Conservation (phyloP, 257 asterid species). For the Capsicum chinense region DNA sequence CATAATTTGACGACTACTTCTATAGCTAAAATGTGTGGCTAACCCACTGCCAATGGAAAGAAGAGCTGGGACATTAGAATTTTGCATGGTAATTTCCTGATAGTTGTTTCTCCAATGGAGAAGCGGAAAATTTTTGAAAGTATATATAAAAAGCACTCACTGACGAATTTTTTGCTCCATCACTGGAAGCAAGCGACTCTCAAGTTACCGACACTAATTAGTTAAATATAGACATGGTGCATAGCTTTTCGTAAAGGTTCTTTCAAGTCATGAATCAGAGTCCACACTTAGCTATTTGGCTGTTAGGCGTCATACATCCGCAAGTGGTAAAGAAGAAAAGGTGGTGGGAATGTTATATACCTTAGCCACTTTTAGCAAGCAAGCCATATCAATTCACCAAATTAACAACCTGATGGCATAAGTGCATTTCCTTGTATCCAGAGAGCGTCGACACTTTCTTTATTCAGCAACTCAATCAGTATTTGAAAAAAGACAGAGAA, state of each 20-base stretch:
- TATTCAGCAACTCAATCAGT: neutral
- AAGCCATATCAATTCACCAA: neutral
- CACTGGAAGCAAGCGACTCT: neutral
- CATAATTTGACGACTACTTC: neutral
- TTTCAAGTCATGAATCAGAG: neutral
- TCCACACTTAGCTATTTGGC: neutral
- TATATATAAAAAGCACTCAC: neutral
- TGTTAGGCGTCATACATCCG: neutral
- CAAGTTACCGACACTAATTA: neutral
- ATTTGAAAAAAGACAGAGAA: neutral
- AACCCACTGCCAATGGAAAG: neutral
- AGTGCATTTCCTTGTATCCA: neutral
- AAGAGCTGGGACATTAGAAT: neutral
- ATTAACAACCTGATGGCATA: neutral
- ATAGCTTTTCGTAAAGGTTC: conserved; percentile 3
- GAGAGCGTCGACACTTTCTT: neutral
- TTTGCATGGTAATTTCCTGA: neutral
- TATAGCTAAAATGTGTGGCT: neutral
- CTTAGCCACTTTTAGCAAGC: neutral
- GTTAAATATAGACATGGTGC: neutral
- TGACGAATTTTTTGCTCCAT: neutral
- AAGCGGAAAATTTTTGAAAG: neutral
- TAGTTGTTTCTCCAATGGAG: neutral
- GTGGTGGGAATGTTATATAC: neutral
- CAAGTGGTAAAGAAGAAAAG: neutral